Conservation (phyloP, 1,284 basidiomycete genomes). For the Puccinia novopanici region DNA sequence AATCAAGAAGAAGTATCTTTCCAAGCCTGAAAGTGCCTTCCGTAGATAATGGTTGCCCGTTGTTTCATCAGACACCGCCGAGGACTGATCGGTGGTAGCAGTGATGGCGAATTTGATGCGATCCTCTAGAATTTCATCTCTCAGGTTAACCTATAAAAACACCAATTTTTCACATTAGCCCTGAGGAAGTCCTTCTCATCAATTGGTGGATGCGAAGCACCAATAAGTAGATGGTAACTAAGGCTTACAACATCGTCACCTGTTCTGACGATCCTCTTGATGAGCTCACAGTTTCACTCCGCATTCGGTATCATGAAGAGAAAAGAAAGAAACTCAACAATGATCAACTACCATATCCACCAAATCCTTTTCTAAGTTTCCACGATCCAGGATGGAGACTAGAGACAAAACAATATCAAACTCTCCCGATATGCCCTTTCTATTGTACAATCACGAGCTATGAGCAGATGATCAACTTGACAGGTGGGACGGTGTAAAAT, state of each 20-base stretch:
- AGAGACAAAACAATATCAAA: conserved; percentile 86
- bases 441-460: conserved; percentile 18
- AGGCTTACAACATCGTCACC: conserved; percentile 51
- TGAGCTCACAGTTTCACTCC: not conserved
- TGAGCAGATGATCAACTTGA: not conserved
- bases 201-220: not conserved
- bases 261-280: conserved; percentile 5
- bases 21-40: conserved; percentile 63
- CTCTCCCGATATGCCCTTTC: conserved; percentile 65
- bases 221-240: not conserved
- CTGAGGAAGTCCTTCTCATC: not conserved
- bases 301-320: not conserved
- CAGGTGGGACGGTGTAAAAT: not conserved
- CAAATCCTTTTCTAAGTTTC: conserved; percentile 75
- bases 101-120: conserved; percentile 81
- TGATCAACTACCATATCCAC: conserved; percentile 86
- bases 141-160: conserved; percentile 72
- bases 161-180: not conserved
- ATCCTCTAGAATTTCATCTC: conserved; percentile 81
- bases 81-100: conserved; percentile 62
- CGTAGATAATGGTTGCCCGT: conserved; percentile 59
- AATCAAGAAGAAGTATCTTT: conserved; percentile 83
- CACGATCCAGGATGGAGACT: conserved; percentile 82
- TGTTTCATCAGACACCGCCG: conserved; percentile 65
- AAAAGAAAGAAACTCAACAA: conserved; percentile 65